phyloP scores from a whole-genome alignment of 2,329 filamentous ascomycete genomes.

The Talaromyces islandicus region DNA sequence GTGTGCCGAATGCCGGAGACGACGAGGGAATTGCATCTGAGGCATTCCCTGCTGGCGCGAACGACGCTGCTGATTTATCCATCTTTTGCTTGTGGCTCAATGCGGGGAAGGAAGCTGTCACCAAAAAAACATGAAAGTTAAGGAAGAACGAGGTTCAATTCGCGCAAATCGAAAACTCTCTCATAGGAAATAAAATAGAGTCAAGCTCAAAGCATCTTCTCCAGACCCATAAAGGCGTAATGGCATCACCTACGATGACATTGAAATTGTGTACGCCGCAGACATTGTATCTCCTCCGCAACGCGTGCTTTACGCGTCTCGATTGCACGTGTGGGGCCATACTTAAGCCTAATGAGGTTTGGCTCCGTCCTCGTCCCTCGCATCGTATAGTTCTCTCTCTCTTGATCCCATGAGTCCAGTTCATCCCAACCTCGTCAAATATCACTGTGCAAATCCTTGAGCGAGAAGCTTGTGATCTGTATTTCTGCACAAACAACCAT shows the following conservation, averaged over 20 bases:
- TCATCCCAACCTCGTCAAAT: neutral
- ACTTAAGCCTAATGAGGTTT: neutral
- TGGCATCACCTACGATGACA: neutral
- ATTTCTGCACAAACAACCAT: neutral
- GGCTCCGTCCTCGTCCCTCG: neutral
- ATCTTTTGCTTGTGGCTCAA: slow-evolving; percentile 12
- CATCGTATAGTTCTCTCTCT: neutral
- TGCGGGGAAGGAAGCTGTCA: slow-evolving; percentile 1
- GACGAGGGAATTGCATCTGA: slow-evolving; percentile 71
- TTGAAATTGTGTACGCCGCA: neutral
- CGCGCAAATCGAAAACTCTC: neutral
- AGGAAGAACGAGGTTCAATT: neutral
- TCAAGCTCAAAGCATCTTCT: neutral
- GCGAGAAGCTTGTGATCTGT: neutral
- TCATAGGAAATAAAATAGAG: neutral
- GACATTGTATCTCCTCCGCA: neutral
- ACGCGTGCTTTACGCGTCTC: neutral
- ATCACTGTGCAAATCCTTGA: neutral
- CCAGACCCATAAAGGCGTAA: neutral
- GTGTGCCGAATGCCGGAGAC: slow-evolving; percentile 84
- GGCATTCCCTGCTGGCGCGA: slow-evolving; percentile 14
- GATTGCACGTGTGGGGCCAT: neutral
- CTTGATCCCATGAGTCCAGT: neutral
- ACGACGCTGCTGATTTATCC: slow-evolving; percentile 19
- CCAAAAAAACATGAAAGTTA: neutral